Conservation (phyloP, 2,329 filamentous ascomycete genomes). For the Monilinia aucupariae region DNA sequence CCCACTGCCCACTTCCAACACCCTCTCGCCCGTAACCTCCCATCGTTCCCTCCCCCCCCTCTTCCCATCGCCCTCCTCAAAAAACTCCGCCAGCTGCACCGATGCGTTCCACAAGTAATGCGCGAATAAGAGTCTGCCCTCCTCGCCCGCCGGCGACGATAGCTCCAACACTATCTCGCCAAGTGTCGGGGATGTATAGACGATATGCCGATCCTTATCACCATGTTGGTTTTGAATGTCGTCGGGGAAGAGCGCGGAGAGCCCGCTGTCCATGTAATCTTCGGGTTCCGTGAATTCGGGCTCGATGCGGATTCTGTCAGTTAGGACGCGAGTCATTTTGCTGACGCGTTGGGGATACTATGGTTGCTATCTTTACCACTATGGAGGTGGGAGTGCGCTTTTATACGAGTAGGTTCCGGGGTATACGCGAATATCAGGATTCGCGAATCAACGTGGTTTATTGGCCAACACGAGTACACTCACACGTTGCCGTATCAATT, state of each 20-base stretch:
- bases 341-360: background rate
- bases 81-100: constrained; percentile 49
- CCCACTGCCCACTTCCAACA: constrained; percentile 53
- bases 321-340: constrained; percentile 40
- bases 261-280: constrained; percentile 53
- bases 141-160: constrained; percentile 30
- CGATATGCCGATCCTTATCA: constrained; percentile 49
- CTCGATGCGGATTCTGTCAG: constrained; percentile 41
- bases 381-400: too few species aligned
- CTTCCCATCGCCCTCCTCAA: constrained; percentile 40
- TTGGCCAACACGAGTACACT: too few species aligned
- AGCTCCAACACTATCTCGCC: constrained; percentile 19
- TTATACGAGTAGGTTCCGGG: too few species aligned
- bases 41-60: constrained; percentile 17
- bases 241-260: constrained; percentile 62
- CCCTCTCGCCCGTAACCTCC: constrained; percentile 1
- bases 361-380: too few species aligned
- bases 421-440: too few species aligned
- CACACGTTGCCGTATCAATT: too few species aligned
- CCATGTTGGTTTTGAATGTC: constrained; percentile 58
- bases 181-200: constrained; percentile 50
- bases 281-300: constrained; percentile 44
- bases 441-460: too few species aligned
- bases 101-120: constrained; percentile 71
- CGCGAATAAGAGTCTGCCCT: constrained; percentile 57